Evolutionary conservation across 768 basidiomycete genomes (phyloP).

Genomic region (Filobasidium floriforme): DNA sequence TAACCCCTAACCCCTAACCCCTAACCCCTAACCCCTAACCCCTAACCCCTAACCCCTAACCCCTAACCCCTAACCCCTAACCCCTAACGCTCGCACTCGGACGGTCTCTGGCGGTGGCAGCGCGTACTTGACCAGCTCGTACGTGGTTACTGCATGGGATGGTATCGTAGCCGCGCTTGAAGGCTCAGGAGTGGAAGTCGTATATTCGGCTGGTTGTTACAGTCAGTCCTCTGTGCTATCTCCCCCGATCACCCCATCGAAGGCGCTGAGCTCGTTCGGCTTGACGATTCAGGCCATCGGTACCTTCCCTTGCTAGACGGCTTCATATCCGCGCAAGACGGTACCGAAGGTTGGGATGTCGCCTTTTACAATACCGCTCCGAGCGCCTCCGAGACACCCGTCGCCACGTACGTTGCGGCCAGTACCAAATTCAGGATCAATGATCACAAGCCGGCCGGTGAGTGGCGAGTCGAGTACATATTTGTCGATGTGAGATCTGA

Average conservation of each 20-base stretch:
- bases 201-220: slow-evolving; percentile 58
- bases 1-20: too few species aligned
- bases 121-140: slow-evolving; percentile 60
- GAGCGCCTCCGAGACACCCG: slow-evolving; percentile 48
- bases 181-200: slow-evolving; percentile 48
- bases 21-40: too few species aligned
- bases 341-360: slow-evolving; percentile 57
- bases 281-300: slow-evolving; percentile 56
- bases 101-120: slow-evolving; percentile 67
- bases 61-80: too few species aligned
- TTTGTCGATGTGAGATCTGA: neutral
- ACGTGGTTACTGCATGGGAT: slow-evolving; percentile 56
- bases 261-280: neutral
- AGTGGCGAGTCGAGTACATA: neutral
- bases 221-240: slow-evolving; percentile 45
- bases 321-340: slow-evolving; percentile 51
- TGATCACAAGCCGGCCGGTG: slow-evolving; percentile 57
- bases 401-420: slow-evolving; percentile 53
- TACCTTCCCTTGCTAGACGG: slow-evolving; percentile 61
- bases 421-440: slow-evolving; percentile 62
- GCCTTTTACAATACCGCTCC: slow-evolving; percentile 57
- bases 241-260: neutral
- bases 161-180: slow-evolving; percentile 52
- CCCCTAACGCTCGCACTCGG: slow-evolving; percentile 59
- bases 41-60: too few species aligned